Conservation (phyloP, 768 basidiomycete species). For the Lentinula guzmanii region DNA sequence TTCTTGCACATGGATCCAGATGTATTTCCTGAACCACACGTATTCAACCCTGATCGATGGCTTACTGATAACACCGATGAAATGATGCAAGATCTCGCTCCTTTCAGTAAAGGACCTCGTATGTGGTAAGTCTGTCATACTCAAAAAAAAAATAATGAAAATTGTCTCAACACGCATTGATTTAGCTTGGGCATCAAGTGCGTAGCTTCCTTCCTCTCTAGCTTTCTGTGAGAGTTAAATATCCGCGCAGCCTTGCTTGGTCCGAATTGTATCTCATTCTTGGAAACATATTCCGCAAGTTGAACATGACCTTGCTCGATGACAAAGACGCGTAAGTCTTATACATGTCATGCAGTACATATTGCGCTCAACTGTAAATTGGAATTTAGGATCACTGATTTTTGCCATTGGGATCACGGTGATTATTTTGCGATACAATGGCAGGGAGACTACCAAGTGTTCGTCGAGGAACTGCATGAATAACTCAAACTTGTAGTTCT, state of each 20-base stretch:
- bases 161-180: neutral
- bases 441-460: neutral
- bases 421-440: neutral
- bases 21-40: conserved; percentile 33
- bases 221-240: neutral
- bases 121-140: conserved; percentile 24
- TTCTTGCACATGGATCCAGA: conserved; percentile 32
- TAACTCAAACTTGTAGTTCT: neutral
- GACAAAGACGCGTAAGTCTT: neutral
- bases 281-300: conserved; percentile 15
- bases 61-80: conserved; percentile 25
- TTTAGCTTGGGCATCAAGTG: neutral
- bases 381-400: neutral
- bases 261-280: conserved; percentile 16
- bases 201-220: conserved; percentile 1
- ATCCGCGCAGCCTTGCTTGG: conserved; percentile 12
- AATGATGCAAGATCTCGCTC: conserved; percentile 35
- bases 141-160: too few relatives aligned
- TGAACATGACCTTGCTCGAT: conserved; percentile 12
- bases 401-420: neutral
- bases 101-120: conserved; percentile 39
- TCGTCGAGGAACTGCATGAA: neutral
- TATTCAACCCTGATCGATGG: conserved; percentile 40
- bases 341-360: too few relatives aligned
- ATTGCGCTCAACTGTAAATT: too few relatives aligned